Conservation (phyloP, 495 filamentous ascomycete species). For the Hypoxylon subgilvum region DNA sequence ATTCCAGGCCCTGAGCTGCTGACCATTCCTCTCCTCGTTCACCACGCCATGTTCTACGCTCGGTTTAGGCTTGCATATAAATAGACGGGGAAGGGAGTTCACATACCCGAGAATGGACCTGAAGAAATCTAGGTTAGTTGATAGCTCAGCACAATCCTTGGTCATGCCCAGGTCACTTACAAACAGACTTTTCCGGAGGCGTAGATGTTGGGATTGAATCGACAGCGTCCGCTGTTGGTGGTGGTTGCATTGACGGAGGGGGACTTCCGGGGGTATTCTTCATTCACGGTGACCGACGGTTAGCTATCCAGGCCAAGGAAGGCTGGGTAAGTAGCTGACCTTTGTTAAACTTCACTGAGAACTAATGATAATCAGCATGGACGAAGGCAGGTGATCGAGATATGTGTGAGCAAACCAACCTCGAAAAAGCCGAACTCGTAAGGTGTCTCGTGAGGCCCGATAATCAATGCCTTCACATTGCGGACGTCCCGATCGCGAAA, state of each 20-base stretch:
- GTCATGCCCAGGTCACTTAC: constrained; percentile 53
- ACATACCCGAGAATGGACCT: constrained; percentile 90
- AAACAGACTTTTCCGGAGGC: constrained; percentile 88
- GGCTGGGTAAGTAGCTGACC: constrained; percentile 48
- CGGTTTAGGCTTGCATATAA: constrained; percentile 38
- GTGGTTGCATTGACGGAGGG: constrained; percentile 77
- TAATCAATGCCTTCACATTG: constrained; percentile 84
- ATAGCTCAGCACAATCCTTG: not conserved
- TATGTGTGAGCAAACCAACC: constrained; percentile 54
- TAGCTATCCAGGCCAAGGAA: not conserved
- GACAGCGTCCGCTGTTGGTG: constrained; percentile 82
- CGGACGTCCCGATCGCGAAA: constrained; percentile 87
- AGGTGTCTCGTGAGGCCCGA: constrained; percentile 92
- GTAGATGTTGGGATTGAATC: constrained; percentile 98
- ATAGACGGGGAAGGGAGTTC: constrained; percentile 1
- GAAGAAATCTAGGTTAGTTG: constrained; percentile 23
- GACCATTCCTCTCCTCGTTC: constrained; percentile 93
- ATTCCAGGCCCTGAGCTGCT: constrained; percentile 92
- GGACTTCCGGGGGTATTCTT: constrained; percentile 89
- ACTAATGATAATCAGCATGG: constrained; percentile 54
- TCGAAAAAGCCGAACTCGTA: constrained; percentile 98
- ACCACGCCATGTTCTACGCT: constrained; percentile 84
- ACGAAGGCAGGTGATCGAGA: not conserved
- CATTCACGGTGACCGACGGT: constrained; percentile 4
- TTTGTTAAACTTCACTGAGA: constrained; percentile 69